phyloP scores from a whole-genome alignment of 768 basidiomycete species.

The Strobilomyces echinocephalus region DNA sequence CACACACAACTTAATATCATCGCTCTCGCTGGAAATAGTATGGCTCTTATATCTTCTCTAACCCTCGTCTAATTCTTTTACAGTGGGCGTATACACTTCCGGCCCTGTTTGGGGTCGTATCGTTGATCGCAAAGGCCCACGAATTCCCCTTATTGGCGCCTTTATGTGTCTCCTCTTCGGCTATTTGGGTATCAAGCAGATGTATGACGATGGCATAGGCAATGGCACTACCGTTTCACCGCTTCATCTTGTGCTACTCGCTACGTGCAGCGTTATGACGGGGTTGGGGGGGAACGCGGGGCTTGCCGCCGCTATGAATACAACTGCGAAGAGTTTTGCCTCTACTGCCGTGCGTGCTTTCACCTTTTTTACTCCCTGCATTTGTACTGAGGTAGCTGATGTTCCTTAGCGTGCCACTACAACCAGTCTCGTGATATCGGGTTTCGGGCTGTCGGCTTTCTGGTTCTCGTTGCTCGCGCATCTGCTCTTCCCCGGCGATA shows the following conservation, averaged over 20 bases:
- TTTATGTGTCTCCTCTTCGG: conserved; percentile 61
- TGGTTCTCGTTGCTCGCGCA: conserved; percentile 78
- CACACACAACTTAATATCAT: conserved; percentile 83
- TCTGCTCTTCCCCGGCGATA: conserved; percentile 68
- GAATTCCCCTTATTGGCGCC: conserved; percentile 55
- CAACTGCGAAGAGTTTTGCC: conserved; percentile 80
- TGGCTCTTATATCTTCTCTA: conserved; percentile 15
- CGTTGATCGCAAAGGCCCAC: conserved; percentile 70
- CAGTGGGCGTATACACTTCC: conserved; percentile 72
- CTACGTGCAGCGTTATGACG: conserved; percentile 63
- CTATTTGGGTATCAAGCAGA: conserved; percentile 67
- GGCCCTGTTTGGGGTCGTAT: conserved; percentile 79
- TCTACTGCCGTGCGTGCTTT: conserved; percentile 52
- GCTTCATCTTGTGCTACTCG: conserved; percentile 46
- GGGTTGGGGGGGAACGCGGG: conserved; percentile 77
- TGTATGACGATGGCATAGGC: conserved; percentile 55
- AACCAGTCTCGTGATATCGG: conserved; percentile 76
- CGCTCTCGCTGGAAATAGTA: conserved; percentile 75
- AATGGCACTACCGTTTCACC: conserved; percentile 35
- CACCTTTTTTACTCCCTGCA: neutral
- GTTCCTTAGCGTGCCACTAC: conserved; percentile 59
- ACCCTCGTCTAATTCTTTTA: neutral
- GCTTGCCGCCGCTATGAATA: conserved; percentile 64
- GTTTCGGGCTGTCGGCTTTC: conserved; percentile 90
- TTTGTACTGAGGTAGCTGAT: neutral